These are phyloP conservation scores for Mortierella sp. DNA, from an alignment of 371 early-diverging fungal species.

Conservation along the genomic window DNA sequence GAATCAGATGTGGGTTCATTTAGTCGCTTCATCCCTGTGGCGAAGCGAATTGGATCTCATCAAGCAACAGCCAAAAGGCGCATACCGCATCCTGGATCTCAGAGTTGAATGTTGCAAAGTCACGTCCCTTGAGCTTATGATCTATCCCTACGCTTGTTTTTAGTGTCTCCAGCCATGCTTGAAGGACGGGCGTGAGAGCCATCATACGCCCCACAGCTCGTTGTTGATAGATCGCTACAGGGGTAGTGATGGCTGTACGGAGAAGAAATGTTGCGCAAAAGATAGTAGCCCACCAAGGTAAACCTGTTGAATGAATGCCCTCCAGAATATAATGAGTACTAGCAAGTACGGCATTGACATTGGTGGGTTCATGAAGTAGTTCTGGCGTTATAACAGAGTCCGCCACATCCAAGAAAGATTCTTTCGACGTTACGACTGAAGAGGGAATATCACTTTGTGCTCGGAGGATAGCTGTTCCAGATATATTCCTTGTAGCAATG, in stretches of 20 bases:
- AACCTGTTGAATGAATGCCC: slow-evolving; percentile 59
- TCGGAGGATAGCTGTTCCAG: slow-evolving; percentile 8
- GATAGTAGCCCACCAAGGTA: slow-evolving; percentile 84
- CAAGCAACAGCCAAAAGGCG: not conserved
- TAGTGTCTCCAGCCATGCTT: slow-evolving; percentile 74
- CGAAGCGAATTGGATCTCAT: not conserved
- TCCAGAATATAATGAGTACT: slow-evolving; percentile 62
- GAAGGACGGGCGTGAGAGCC: slow-evolving; percentile 70
- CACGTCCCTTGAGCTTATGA: slow-evolving; percentile 58
- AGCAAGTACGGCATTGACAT: slow-evolving; percentile 58
- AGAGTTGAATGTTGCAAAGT: slow-evolving; percentile 61
- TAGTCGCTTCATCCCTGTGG: not conserved
- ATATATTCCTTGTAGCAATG: slow-evolving; percentile 5
- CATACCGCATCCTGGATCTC: slow-evolving; percentile 67
- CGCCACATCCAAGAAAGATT: not conserved
- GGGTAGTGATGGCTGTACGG: slow-evolving; percentile 74
- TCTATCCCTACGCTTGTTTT: slow-evolving; percentile 63
- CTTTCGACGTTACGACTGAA: not conserved
- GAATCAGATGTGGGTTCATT: not conserved
- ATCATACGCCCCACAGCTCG: slow-evolving; percentile 69
- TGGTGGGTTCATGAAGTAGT: slow-evolving; percentile 34
- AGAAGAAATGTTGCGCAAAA: slow-evolving; percentile 69
- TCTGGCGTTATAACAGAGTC: slow-evolving; percentile 1
- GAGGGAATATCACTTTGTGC: not conserved
- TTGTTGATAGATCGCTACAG: slow-evolving; percentile 83